These are phyloP conservation scores for Raphanus sativus DNA, from an alignment of 345 rosid species.

Conservation along the genomic window DNA sequence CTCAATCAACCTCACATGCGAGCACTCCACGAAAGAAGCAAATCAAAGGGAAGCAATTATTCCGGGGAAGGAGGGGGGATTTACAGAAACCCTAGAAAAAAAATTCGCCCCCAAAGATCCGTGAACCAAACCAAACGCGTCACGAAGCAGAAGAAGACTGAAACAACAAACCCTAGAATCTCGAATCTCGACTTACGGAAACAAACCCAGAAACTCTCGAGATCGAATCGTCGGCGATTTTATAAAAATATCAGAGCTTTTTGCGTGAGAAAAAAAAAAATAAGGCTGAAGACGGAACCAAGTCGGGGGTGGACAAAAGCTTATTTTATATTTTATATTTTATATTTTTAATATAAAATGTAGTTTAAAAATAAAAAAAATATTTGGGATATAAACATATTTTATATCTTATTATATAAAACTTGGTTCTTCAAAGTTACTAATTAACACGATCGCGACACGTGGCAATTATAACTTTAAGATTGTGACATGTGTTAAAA, in stretches of 20 bases:
- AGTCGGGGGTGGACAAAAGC: slow-evolving; percentile 24
- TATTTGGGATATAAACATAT: too few relatives aligned
- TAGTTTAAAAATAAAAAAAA: too few relatives aligned
- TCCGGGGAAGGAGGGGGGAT: background rate
- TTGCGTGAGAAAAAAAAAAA: slow-evolving; percentile 22
- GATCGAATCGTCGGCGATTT: slow-evolving; percentile 12
- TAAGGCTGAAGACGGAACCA: slow-evolving; percentile 15
- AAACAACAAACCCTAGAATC: background rate
- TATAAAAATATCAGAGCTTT: slow-evolving; percentile 8
- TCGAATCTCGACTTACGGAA: background rate
- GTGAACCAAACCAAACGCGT: background rate
- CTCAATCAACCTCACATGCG: background rate
- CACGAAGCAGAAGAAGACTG: slow-evolving; percentile 5
- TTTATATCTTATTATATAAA: too few relatives aligned
- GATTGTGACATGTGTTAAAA: too few relatives aligned
- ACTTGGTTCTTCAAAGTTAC: too few relatives aligned
- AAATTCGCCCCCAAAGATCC: slow-evolving; percentile 28
- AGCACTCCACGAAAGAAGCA: slow-evolving; percentile 8
- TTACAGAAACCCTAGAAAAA: slow-evolving; percentile 34
- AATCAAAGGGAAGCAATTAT: background rate
- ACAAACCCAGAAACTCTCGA: slow-evolving; percentile 16
- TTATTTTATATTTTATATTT: background rate
- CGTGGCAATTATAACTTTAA: too few relatives aligned
- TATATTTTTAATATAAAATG: too few relatives aligned
- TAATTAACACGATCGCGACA: too few relatives aligned